Percentiles rank a stretch among this genome's conserved stretches.
Evolutionary conservation across 192 early-diverging fungal species (phyloP).

Genomic region (Backusella liffmaniae): DNA sequence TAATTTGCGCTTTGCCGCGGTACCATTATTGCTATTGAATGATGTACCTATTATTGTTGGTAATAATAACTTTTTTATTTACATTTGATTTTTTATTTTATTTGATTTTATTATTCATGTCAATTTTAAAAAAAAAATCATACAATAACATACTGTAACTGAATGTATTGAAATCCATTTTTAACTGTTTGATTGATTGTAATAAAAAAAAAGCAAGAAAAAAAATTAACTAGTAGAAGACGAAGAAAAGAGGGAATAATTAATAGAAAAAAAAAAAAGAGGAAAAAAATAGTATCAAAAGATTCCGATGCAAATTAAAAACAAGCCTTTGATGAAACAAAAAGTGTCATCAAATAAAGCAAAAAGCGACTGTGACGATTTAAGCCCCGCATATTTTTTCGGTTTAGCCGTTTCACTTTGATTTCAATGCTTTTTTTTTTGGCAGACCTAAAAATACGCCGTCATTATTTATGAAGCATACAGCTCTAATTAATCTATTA

Average conservation of each 20-base stretch:
- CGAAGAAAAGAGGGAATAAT: background rate
- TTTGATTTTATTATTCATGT: background rate
- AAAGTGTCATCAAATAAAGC: background rate
- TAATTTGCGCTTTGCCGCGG: slow-evolving; percentile 1
- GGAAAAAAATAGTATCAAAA: background rate
- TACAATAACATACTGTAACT: background rate
- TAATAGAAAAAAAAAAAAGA: background rate
- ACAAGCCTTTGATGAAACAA: background rate
- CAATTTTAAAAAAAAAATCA: background rate
- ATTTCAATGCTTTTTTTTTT: background rate
- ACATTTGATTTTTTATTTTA: background rate
- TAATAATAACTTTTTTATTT: background rate
- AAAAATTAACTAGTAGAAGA: background rate
- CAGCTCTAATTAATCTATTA: too few relatives aligned
- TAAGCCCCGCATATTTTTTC: background rate
- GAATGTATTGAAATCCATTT: background rate
- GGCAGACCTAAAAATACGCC: background rate
- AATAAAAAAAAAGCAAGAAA: background rate
- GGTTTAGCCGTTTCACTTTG: background rate
- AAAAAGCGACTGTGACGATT: background rate
- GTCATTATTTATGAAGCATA: background rate
- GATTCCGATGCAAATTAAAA: too few relatives aligned
- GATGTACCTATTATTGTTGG: background rate
- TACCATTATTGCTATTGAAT: background rate
- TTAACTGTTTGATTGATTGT: background rate